Evolutionary conservation across 208 protist species (phyloP), one percentile per base, ranked within the genome.

Genomic region (Crithidia acanthocephali): DNA sequence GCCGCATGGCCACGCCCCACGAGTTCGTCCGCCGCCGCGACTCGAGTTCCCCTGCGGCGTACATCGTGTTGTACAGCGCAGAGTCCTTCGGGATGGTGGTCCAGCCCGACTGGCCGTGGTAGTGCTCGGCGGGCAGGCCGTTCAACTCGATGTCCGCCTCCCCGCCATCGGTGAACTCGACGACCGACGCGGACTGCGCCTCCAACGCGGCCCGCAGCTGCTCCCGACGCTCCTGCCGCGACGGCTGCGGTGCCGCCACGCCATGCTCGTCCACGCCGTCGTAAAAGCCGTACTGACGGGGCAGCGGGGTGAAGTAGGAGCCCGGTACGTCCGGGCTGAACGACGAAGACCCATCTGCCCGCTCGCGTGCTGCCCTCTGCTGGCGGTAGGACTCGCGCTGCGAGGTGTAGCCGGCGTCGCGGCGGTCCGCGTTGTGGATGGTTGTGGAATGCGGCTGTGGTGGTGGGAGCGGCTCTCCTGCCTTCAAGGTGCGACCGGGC

Each of bases 41-140:
- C 50, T 93, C 86, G 42, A 97, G 60, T 44, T 89, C 89, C 9
- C 72, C 80, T 2, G 77, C 52, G 10, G 71, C 81, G 53, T 85
- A 70, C 23, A 94, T 57, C 37, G 61, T 77, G 59, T 84, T 83
- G 76, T 91, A 95, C 47, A 97, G 73, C 0, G 88, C 86, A 0
- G 92, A 97, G 30, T 95, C 85, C 1, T 66, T 76, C 33, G 92
- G 86, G 59, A 96, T 84, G 7, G 87, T 93, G 18, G 86, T 96
- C 78, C 87, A 92, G 9, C 81, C 84, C 0, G 68, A 72, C 47
- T 87, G 72, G 15, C 85, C 88, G 78, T 96, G 91, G 68, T 84
- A 96, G 62, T 92, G 87, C 63, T 78, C 81, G 22, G 59, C 78
- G 11, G 87, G 83, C 44, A 93, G 58, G 0, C 88, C 91, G 27